Base-by-base conservation (phyloP, 495 filamentous ascomycete species). In the Trichoderma erinaceum region DNA sequence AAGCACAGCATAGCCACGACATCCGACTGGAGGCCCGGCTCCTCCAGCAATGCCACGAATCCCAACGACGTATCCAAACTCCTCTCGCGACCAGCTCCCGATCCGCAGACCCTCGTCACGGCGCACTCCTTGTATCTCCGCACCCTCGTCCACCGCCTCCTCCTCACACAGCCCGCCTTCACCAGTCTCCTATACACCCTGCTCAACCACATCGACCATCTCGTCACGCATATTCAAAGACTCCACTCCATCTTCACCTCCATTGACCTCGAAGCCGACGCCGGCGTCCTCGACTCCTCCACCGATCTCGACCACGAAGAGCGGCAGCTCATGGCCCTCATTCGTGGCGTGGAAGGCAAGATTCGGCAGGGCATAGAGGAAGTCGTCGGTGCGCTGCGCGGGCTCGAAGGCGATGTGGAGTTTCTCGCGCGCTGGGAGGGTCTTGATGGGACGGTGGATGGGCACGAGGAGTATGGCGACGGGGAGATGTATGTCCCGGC, bases 71-170 rank as follows among this genome's bases (percentile, higher is more conserved):
- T 63, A 11, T 69, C 70, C n/a, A 67, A 64, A 32, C 58, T 56
- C 68, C 71, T 69, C n/a, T 68, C 67, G 0, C n/a, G 29, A 0
- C 56, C 56, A 4, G 27, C 67, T 23, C 81, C 84, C 71, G 94
- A 98, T 73, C 93, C 93, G 0, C 92, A 97, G 77, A 88, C 88
- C 18, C 84, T 97, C 27, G 87, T 92, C 8, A 83, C 85, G 25
- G 92, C 90, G 6, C 94, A 98, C 75, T 83, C 87, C 7, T 77
- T 82, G 32, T 96, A 95, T 73, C 86, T 97, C 18, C 77, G 82
- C 38, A 80, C 87, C 1, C 78, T 97, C 0, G 76, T 82, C 1
- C 83, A 85, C 27, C 85, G 86, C 1, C 83, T 97, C 1, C 88
- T 98, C 35, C 80, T 97, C 5, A 86, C 86, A 1, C 87, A 90